phyloP scores from a whole-genome alignment of 495 filamentous ascomycete genomes.

The Xylaria nigripes region DNA sequence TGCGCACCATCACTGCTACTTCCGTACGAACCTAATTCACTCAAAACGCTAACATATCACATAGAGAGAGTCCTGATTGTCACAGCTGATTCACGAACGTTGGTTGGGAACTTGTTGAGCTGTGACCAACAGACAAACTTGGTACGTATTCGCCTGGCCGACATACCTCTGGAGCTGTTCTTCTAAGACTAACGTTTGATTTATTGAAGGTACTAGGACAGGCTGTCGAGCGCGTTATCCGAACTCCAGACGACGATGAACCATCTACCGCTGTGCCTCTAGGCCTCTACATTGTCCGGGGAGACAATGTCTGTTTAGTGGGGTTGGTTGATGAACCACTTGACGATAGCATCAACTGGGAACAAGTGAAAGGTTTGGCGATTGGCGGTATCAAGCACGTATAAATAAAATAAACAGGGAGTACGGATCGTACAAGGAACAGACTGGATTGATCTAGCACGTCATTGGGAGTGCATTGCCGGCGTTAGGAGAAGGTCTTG shows the following conservation, averaged over 20 bases:
- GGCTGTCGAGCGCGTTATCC: constrained; percentile 84
- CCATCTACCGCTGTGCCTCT: constrained; percentile 72
- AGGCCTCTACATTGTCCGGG: constrained; percentile 85
- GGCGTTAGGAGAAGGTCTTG: constrained; percentile 7
- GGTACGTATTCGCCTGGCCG: constrained; percentile 30
- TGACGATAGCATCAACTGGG: constrained; percentile 84
- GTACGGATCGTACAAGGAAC: no score
- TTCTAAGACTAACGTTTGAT: not conserved
- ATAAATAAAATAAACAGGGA: constrained; percentile 18
- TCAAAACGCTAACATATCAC: constrained; percentile 3
- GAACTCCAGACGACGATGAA: constrained; percentile 71
- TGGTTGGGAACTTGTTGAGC: constrained; percentile 75
- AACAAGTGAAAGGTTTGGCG: constrained; percentile 73
- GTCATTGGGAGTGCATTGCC: constrained; percentile 6
- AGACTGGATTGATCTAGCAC: not conserved
- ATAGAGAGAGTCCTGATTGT: constrained; percentile 86
- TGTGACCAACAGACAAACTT: constrained; percentile 90
- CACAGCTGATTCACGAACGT: constrained; percentile 84
- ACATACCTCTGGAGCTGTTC: not conserved
- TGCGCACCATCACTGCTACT: not conserved
- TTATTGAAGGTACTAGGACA: constrained; percentile 55
- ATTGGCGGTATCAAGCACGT: constrained; percentile 72
- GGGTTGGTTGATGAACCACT: constrained; percentile 84
- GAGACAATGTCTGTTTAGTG: constrained; percentile 88
- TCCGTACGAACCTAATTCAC: not conserved